Base-by-base conservation (phyloP, 192 early-diverging fungal species). In the Entrophospora sp. region DNA sequence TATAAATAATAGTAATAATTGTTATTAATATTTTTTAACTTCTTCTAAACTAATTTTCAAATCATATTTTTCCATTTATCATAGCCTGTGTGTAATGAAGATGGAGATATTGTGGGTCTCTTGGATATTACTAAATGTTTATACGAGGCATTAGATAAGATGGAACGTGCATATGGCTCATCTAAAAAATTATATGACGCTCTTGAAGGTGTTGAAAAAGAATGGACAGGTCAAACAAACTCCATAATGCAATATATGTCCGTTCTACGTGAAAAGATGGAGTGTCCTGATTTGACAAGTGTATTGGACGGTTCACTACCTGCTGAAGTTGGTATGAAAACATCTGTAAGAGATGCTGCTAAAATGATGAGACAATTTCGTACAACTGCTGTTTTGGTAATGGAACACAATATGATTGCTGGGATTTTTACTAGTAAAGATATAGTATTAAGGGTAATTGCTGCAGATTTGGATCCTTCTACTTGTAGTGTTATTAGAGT, bases 401-500 rank as follows among this genome's bases (percentile, higher is more conserved):
- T 87, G 31, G 85, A 89, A 63, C 83, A 84, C 30, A 75, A 80
- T 36, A 73, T 77, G 32, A 79, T 96, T 49, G 85, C 89, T n/a
- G n/a, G n/a, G n/a, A n/a, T n/a, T n/a, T n/a, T n/a, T n/a, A n/a
- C n/a, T n/a, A n/a, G n/a, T n/a, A 91, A 85, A 31, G 90, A 92
- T 72, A 82, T 92, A 44, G 90, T 92, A 40, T 81, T 93, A 49
- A 84, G 91, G 56, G 91, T 93, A 28, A 87, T 93, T 68, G 91
- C 91, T 32, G 90, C 89, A 64, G 84, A 88, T 16, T 75, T 96
- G 53, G 87, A 92, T 69, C 92, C 96, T 61, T 79, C 78, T 46
- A 91, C 84, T 27, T 95, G 92, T 70, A 87, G 88, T 46, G 94
- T 98, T 42, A 90, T 96, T 30, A 88, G 94, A 67, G 96, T n/a